Conservation (phyloP, 1,284 basidiomycete genomes). For the Coniferiporia weirii region DNA sequence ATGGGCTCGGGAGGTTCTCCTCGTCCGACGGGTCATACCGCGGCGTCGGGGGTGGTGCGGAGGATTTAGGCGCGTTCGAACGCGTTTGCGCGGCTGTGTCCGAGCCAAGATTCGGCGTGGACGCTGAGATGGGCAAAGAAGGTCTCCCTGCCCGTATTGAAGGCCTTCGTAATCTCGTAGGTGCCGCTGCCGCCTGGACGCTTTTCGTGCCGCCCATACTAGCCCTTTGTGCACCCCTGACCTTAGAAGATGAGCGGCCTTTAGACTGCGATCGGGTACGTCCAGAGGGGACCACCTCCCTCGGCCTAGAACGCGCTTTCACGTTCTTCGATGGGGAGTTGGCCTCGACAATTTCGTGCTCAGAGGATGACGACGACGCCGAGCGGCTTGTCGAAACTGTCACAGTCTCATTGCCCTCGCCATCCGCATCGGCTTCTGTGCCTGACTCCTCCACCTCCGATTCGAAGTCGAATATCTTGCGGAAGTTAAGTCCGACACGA, state of each 20-base stretch:
- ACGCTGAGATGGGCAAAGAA: slow-evolving; percentile 19
- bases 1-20: slow-evolving; percentile 81
- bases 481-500: slow-evolving; percentile 62
- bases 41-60: slow-evolving; percentile 29
- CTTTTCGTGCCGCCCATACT: neutral
- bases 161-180: slow-evolving; percentile 29
- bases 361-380: slow-evolving; percentile 22
- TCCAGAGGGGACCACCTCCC: neutral
- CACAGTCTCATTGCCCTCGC: slow-evolving; percentile 25
- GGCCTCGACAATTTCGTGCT: neutral
- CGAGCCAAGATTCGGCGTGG: slow-evolving; percentile 14
- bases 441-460: slow-evolving; percentile 19
- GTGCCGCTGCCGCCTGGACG: slow-evolving; percentile 20
- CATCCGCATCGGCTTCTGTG: slow-evolving; percentile 32
- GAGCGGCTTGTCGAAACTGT: slow-evolving; percentile 25
- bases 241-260: neutral
- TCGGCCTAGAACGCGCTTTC: neutral
- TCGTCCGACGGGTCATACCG: slow-evolving; percentile 69
- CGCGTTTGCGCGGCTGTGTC: neutral
- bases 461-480: slow-evolving; percentile 64
- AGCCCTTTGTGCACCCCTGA: neutral
- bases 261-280: neutral
- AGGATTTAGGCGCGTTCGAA: neutral
- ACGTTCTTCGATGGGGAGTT: slow-evolving; percentile 10
- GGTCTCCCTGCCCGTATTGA: slow-evolving; percentile 25